Evolutionary conservation across 495 filamentous ascomycete species (phyloP), one percentile per base, ranked within the genome.

Genomic region (Terfezia claveryi): DNA sequence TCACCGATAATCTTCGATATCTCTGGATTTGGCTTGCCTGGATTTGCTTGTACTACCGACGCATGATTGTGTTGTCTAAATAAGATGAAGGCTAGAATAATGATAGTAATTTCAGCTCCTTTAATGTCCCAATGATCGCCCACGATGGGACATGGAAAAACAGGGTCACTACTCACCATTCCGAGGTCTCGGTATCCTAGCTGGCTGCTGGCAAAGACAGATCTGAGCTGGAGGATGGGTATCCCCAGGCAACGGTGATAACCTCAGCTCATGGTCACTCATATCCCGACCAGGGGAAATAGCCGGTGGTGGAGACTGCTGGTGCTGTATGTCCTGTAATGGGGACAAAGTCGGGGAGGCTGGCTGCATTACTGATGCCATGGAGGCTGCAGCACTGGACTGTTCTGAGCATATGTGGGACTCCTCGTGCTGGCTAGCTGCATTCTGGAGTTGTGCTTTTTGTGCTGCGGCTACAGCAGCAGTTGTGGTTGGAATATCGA

Each of bases 1-100:
- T 88, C 81, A 49, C 92, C 91, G 62, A 96, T 94, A 60, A 95
- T 91, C 69, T 96, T 96, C 38, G 91, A 96, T 56, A 98, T 94
- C 52, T 98, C 87, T 6, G 91, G 91, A 68, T 98, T 98, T 37
- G 92, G 79, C 59, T 94, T 77, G 46, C 87, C 86, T 7, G 88
- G 91, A 64, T 95, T 74, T 61, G 83, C 78, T 10, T 79, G 74
- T 8, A 89, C 82, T 10, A 95, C 83, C 9, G 75, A 70, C 7
- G 80, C 79, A 70, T 96, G 91, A 64, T 91, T 80, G 67, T 92
- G 85, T 66, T 96, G 91, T 36, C 91, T 84, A 70, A 94, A 98
- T 61, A 98, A 76, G 61, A 98, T 98, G 69, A 98, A 98, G 38
- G 92, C 91, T 98, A 66, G 59, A 63, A 67, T 59, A 54, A 55